Conservation (phyloP, 2,329 filamentous ascomycete species). For the Colletotrichum cuscutae region DNA sequence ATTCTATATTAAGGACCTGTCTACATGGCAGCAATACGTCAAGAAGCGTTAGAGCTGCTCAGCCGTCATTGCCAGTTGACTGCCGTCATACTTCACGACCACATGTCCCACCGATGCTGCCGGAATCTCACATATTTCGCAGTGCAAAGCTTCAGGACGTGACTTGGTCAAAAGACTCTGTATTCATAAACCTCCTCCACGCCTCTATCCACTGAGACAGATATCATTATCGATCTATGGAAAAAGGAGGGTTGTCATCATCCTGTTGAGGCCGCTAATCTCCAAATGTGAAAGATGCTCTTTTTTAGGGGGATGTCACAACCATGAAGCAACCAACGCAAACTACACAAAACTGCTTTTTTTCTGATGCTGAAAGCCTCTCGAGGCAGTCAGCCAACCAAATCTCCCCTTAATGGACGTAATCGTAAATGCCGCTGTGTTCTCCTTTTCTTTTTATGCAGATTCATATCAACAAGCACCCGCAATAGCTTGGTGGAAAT, state of each 20-base stretch:
- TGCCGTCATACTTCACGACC: too few species aligned
- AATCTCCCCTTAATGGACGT: background rate
- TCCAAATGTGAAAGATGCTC: background rate
- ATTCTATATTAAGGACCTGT: too few species aligned
- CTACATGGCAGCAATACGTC: too few species aligned
- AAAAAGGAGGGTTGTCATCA: background rate
- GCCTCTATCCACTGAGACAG: background rate
- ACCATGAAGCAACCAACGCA: background rate
- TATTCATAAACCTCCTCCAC: background rate
- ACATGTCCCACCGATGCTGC: too few species aligned
- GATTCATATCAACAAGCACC: conserved; percentile 1
- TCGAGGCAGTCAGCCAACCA: background rate
- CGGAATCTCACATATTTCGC: too few species aligned
- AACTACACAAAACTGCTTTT: background rate
- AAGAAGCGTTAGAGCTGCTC: too few species aligned
- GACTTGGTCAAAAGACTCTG: background rate
- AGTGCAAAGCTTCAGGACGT: background rate
- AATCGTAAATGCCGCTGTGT: background rate
- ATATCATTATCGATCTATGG: background rate
- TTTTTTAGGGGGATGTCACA: background rate
- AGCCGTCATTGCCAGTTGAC: too few species aligned
- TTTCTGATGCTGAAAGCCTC: background rate
- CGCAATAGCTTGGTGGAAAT: background rate
- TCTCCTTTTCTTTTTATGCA: conserved; percentile 3
- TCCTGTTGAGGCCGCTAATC: background rate